A percentile compares a stretch with the other conserved stretches of the same genome.
These are phyloP conservation scores for Ploettnerulaceae sp. DNA, from an alignment of 2,329 filamentous ascomycete species.

Conservation along the genomic window DNA sequence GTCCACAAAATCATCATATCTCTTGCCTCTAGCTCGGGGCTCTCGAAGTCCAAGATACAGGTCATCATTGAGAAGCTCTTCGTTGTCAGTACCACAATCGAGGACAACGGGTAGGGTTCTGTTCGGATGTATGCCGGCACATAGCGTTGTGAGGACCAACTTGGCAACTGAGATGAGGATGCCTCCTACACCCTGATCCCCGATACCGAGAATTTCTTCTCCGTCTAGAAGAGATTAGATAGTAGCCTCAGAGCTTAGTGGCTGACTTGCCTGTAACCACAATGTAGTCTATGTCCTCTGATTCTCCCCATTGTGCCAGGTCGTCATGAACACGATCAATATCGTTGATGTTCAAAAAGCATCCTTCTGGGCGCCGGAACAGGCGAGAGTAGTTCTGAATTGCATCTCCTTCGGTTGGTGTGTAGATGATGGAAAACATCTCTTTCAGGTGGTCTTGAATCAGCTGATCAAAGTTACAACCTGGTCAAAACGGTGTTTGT, in stretches of 20 bases:
- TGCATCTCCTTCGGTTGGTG: slow-evolving; percentile 83
- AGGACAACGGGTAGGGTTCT: slow-evolving; percentile 75
- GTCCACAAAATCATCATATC: slow-evolving; percentile 74
- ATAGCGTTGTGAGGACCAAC: slow-evolving; percentile 74
- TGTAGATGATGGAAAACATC: slow-evolving; percentile 90
- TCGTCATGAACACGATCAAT: slow-evolving; percentile 60
- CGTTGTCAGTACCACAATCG: slow-evolving; percentile 82
- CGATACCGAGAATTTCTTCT: slow-evolving; percentile 77
- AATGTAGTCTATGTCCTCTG: slow-evolving; percentile 81
- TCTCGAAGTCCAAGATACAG: slow-evolving; percentile 73
- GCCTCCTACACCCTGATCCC: slow-evolving; percentile 81
- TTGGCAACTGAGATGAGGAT: slow-evolving; percentile 84
- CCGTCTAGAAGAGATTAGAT: slow-evolving; percentile 40
- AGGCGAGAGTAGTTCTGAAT: slow-evolving; percentile 78
- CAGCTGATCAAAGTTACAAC: slow-evolving; percentile 46
- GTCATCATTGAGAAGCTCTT: slow-evolving; percentile 67
- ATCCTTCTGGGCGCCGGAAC: slow-evolving; percentile 74
- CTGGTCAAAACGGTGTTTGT: too few species aligned
- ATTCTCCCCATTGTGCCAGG: slow-evolving; percentile 61
- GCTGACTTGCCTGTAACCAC: slow-evolving; percentile 66
- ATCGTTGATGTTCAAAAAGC: slow-evolving; percentile 72
- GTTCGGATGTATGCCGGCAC: slow-evolving; percentile 79
- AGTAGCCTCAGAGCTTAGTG: slow-evolving; percentile 37
- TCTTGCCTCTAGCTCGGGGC: slow-evolving; percentile 60
- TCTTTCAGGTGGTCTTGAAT: slow-evolving; percentile 74